These are phyloP conservation scores for Picea abies DNA, from an alignment of 83 land plant species.

Conservation along the genomic window DNA sequence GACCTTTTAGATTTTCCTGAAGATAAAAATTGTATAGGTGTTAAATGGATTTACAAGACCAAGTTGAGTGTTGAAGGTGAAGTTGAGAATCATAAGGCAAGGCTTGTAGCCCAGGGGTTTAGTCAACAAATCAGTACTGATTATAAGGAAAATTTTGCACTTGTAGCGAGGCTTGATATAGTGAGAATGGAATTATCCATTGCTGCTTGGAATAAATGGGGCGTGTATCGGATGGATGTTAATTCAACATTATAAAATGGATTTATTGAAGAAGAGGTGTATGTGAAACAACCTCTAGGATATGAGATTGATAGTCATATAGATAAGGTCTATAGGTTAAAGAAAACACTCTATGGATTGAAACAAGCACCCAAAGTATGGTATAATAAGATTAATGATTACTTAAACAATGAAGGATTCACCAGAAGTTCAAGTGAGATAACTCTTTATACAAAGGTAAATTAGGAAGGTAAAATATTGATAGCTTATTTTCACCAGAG, in stretches of 20 bases:
- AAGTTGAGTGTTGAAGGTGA: slow-evolving; percentile 7
- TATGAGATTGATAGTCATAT: slow-evolving; percentile 18
- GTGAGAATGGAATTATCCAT: slow-evolving; percentile 27
- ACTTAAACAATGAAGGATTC: no score
- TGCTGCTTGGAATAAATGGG: slow-evolving; percentile 27
- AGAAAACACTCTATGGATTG: slow-evolving; percentile 25
- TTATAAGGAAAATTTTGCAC: slow-evolving; percentile 36
- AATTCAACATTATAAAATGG: slow-evolving; percentile 35
- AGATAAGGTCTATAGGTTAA: slow-evolving; percentile 29
- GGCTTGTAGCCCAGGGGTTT: slow-evolving; percentile 33
- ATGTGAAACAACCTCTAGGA: slow-evolving; percentile 28
- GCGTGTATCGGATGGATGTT: slow-evolving; percentile 28
- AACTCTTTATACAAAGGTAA: slow-evolving; percentile 3
- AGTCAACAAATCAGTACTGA: slow-evolving; percentile 23
- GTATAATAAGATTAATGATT: slow-evolving; percentile 7
- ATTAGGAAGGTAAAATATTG: background rate
- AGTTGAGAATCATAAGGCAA: slow-evolving; percentile 18
- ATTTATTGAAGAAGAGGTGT: slow-evolving; percentile 25
- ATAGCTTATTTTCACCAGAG: background rate
- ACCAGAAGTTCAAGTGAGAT: slow-evolving; percentile 13
- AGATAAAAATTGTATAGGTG: slow-evolving; percentile 8
- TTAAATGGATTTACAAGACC: slow-evolving; percentile 34
- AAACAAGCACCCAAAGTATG: slow-evolving; percentile 43
- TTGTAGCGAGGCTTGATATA: slow-evolving; percentile 9
- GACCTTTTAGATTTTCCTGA: slow-evolving; percentile 18